Evolutionary conservation across 257 asterid genomes (phyloP).

Genomic region (Capsicum pubescens): DNA sequence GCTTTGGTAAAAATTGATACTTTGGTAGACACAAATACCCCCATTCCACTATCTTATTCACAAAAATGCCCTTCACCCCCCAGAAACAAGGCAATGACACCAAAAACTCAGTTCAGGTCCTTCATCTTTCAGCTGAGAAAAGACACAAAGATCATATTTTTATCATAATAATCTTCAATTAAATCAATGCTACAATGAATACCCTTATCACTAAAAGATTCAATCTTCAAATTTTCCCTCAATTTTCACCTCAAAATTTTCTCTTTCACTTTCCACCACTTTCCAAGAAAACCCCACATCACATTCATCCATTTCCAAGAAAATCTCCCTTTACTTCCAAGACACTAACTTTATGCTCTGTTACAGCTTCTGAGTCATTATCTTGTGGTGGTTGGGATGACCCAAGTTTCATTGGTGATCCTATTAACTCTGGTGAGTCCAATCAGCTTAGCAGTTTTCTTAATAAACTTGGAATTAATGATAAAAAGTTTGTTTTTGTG

Average conservation of each 20-base stretch:
- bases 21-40: not conserved
- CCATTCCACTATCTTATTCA: not conserved
- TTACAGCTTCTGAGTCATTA: conserved; percentile 53
- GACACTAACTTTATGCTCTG: conserved; percentile 41
- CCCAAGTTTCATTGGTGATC: conserved; percentile 45
- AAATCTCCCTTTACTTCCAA: conserved; percentile 35
- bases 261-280: conserved; percentile 34
- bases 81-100: not conserved
- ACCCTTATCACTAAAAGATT: conserved; percentile 54
- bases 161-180: conserved; percentile 13
- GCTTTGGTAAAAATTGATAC: not conserved
- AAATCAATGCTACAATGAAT: conserved; percentile 39
- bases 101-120: not conserved
- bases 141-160: not conserved
- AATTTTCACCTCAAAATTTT: conserved; percentile 34
- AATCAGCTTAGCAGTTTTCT: conserved; percentile 54
- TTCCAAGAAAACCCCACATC: conserved; percentile 33
- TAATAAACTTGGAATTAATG: conserved; percentile 65
- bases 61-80: not conserved
- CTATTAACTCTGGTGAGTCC: conserved; percentile 62
- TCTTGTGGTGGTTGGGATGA: conserved; percentile 82
- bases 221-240: conserved; percentile 37
- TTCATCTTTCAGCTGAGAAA: conserved; percentile 8
- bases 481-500: conserved; percentile 68
- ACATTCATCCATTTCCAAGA: conserved; percentile 41